Evolutionary conservation across 805 yeast species (phyloP), one percentile per base, ranked within the genome.

Genomic region (fission yeast (Schizosaccharomyces pombe)): DNA sequence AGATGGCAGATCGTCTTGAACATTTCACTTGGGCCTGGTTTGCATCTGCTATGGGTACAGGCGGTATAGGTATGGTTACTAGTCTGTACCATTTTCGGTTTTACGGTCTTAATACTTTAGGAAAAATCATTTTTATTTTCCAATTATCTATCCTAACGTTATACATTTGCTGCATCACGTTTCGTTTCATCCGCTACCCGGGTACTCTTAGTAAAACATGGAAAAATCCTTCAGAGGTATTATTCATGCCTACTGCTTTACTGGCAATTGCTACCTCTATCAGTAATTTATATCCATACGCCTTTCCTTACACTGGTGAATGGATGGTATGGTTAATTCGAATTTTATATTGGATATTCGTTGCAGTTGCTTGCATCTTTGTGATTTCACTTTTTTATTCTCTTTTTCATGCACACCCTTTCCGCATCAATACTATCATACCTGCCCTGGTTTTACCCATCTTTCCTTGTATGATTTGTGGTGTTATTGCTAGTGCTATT

Each of bases 21-120:
- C 33, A 28, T 12, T 49, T 49, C 22, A 26, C 53, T 2, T 49
- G 53, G 53, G 53, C 53, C 2, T 52, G 54, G 54, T 52, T 34
- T 37, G 31, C 47, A 19, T 26, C 31, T 2, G 34, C 47, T 11
- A 52, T 52, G 54, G 47, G 54, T 28, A 37, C 47, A 14, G 54
- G 54, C 19, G 47, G 40, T 24, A 34, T 52, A 22, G 34, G 43
- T 11, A 37, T 52, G 43, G 24, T 52, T 22, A 26, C 34, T 11
- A n/a, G 24, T 16, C 19, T 33, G 47, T 34, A 31, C 9, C 47
- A 34, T n/a, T 52, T 30, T 34, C 54, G 47, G 14, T 52, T 52
- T 22, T n/a, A 19, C 16, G 54, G 54, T 22, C 52, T 52, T 30
- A 28, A 33, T 22, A 26, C 47, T 22, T 22, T 52, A 22, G 40